Percentiles rank a stretch among this genome's conserved stretches.
These are phyloP conservation scores for Cladosporium sp. DNA, from an alignment of 2,329 filamentous ascomycete genomes.

Conservation along the genomic window DNA sequence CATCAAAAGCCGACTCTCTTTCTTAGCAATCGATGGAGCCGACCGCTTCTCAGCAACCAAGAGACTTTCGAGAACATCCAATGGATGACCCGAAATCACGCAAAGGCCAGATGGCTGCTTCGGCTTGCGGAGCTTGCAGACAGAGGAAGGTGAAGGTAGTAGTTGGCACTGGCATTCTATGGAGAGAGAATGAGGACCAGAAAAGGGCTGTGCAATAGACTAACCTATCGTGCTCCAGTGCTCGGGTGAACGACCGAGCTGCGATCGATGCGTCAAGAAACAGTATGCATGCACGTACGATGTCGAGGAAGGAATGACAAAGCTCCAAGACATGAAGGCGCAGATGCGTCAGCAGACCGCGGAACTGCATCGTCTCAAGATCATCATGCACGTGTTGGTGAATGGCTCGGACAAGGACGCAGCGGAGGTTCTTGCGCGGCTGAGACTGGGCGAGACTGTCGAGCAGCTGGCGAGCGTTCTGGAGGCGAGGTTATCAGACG, in stretches of 20 bases:
- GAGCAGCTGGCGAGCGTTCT: background rate
- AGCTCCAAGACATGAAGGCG: conserved; percentile 19
- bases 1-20: no score
- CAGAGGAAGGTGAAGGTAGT: no score
- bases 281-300: conserved; percentile 19
- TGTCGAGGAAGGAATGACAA: conserved; percentile 22
- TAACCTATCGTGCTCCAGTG: conserved; percentile 9
- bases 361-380: conserved; percentile 15
- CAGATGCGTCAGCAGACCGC: conserved; percentile 16
- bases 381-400: conserved; percentile 16
- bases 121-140: no score
- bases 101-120: no score
- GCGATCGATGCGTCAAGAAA: conserved; percentile 14
- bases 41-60: no score
- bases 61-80: no score
- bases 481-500: no score
- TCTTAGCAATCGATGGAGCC: no score
- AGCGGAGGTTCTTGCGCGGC: conserved; percentile 17
- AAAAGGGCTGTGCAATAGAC: no score
- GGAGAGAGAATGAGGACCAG: no score
- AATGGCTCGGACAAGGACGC: conserved; percentile 19
- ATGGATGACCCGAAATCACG: no score
- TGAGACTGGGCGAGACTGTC: conserved; percentile 19
- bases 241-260: conserved; percentile 19
- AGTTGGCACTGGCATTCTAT: no score